Base-by-base conservation (phyloP, 352 stramenopile genomes). In the Thalassiosira exigua region DNA sequence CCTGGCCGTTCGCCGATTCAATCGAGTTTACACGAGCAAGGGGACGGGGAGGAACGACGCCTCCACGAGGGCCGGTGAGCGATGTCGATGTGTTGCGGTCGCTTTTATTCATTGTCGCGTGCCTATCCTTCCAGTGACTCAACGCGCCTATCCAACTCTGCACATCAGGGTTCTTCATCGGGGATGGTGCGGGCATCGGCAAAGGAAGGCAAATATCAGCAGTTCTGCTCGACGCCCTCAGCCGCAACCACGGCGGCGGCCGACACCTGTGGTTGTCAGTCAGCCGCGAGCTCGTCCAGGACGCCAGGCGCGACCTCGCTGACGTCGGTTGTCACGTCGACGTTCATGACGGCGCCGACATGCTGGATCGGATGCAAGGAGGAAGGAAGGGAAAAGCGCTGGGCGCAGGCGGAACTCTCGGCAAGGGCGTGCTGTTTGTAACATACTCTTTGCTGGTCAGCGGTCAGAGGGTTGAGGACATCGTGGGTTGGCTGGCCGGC, bases 181-280 rank as follows among this genome's bases (percentile, higher is more conserved):
- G 92, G 42, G 92, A 96, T 75, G 82, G 82, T 30, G 82, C 85
- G 17, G 91, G 90, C 29, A 88, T 95, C 54, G 92, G 92, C 7
- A 95, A 96, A 67, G 92, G 92, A 11, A 79, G 92, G 0, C 91
- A 95, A 69, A 87, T 95, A 32, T 86, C 90, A 7, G 90, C 85
- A 4, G 85, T 94, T 29, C 71, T 96, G 4, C 69, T 91, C 9
- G 89, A 96, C 65, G 86, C 91, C 32, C 51, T 83, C 21, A 69
- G 41, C 19, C 82, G 83, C 21, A 73, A 82, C 33, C 65, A 79
- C n/a, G 88, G 89, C 14, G 66, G 85, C n/a, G 72, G 61, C 21
- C 78, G 87, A 50, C 91, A 95, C 75, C 65, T 96, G 1, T 96
- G 93, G 93, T 75, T 96, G 17, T 93, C 80, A 24, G 88, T 95